Evolutionary conservation across 1,284 basidiomycete species (phyloP).

Genomic region (Xerocomus tenax): DNA sequence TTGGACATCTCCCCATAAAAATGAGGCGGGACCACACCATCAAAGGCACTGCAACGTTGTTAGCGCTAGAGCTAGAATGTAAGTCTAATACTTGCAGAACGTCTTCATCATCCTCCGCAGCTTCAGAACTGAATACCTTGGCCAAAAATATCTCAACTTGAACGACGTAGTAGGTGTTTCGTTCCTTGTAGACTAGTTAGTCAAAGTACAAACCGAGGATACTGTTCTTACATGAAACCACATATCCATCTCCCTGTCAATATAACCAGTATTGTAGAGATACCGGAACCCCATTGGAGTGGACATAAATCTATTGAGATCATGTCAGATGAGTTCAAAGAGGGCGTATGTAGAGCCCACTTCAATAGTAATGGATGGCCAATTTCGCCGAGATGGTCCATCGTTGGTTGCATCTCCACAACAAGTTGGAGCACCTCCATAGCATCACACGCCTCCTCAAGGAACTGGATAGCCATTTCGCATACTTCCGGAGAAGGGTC

Average conservation of each 20-base stretch:
- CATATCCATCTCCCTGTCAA: conserved; percentile 88
- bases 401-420: conserved; percentile 87
- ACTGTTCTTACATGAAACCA: conserved; percentile 79
- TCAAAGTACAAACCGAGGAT: neutral
- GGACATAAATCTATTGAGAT: conserved; percentile 73
- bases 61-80: neutral
- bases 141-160: conserved; percentile 82
- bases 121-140: conserved; percentile 58
- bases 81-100: conserved; percentile 39
- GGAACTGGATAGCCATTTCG: conserved; percentile 78
- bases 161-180: conserved; percentile 80
- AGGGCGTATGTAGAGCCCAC: conserved; percentile 37
- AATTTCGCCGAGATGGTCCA: conserved; percentile 91
- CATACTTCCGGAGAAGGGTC: conserved; percentile 87
- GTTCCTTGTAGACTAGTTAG: conserved; percentile 47
- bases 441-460: conserved; percentile 85
- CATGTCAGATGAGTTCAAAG: conserved; percentile 10
- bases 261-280: conserved; percentile 85
- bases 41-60: conserved; percentile 51
- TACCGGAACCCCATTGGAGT: conserved; percentile 89
- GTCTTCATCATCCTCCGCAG: conserved; percentile 59
- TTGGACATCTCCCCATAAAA: conserved; percentile 98
- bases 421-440: conserved; percentile 81
- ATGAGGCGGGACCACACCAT: conserved; percentile 85
- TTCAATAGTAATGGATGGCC: conserved; percentile 83